Base-by-base conservation (phyloP, 2,329 filamentous ascomycete genomes). In the Sporothrix euskadiensis region DNA sequence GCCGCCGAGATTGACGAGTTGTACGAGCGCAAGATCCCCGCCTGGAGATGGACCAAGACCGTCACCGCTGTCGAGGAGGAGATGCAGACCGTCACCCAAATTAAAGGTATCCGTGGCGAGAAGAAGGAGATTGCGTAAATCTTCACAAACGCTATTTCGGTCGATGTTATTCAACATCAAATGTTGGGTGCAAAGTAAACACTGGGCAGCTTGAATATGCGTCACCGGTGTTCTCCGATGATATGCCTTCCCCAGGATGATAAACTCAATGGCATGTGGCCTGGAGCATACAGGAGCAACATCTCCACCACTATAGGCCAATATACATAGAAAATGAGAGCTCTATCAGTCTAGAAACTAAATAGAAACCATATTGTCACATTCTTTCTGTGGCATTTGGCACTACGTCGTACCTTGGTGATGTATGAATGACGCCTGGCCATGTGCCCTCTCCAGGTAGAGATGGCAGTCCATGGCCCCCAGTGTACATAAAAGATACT, bases 21-120 rank as follows among this genome's bases (percentile, higher is more conserved):
- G 19, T 65, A 65, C 59, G 35, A 65, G 59, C 59, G 59, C 19
- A 39, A 65, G n/a, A 65, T 65, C 14, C 59, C 59, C 3, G 59
- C 26, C 9, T 65, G 59, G 35, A 39, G 59, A 44, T 65, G 59
- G 59, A 44, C 16, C n/a, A 65, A 65, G 35, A 26, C 59, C 8
- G 59, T 65, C n/a, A 65, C 59, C 4, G 59, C 59, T 8, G 59
- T 65, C 10, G 59, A 65, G 35, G 35, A 65, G 35, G 59, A 65
- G n/a, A 44, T 65, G 35, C 59, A 65, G 16, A 65, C 59, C 4
- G 19, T 65, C 41, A 14, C 35, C 9, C 59, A 65, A 35, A 41
- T 65, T 10, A 65, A 65, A 2, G 59, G 59, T 14, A 0, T 65
- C 16, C 5, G 16, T 8, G 52, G n/a, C 6, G 52, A 54, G n/a